Evolutionary conservation across 2,329 filamentous ascomycete species (phyloP).

Genomic region (Nemania diffusa): DNA sequence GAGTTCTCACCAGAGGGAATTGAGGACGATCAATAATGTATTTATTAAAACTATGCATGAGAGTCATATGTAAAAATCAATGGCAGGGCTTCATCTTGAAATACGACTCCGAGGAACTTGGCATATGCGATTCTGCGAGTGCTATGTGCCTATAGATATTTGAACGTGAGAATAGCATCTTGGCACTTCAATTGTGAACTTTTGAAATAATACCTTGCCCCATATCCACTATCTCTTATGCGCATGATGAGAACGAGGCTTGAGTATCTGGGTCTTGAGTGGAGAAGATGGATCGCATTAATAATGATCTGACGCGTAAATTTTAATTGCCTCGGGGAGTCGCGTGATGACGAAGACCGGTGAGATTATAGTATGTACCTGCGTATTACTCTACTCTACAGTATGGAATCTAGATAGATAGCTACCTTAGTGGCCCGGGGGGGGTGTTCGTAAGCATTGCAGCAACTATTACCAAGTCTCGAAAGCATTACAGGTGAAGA

Average conservation of each 20-base stretch:
- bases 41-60: constrained; percentile 34
- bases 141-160: background rate
- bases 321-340: constrained; percentile 19
- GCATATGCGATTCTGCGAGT: too few species aligned
- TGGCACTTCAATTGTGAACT: too few species aligned
- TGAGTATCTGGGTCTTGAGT: background rate
- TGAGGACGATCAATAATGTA: constrained; percentile 27
- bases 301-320: constrained; percentile 16
- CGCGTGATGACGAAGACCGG: constrained; percentile 19
- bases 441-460: too few species aligned
- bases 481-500: too few species aligned
- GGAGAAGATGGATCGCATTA: background rate
- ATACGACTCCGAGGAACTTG: background rate
- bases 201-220: too few species aligned
- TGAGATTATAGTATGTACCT: constrained; percentile 9
- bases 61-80: constrained; percentile 24
- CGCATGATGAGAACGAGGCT: background rate
- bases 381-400: background rate
- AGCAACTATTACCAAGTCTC: too few species aligned
- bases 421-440: too few species aligned
- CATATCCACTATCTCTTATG: too few species aligned
- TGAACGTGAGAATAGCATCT: background rate
- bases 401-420: too few species aligned
- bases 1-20: constrained; percentile 21
- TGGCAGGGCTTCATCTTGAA: constrained; percentile 18